Percentiles rank a stretch among this genome's conserved stretches.
These are phyloP conservation scores for Heterobasidion parviporum DNA, from an alignment of 1,284 basidiomycete genomes.

Conservation along the genomic window DNA sequence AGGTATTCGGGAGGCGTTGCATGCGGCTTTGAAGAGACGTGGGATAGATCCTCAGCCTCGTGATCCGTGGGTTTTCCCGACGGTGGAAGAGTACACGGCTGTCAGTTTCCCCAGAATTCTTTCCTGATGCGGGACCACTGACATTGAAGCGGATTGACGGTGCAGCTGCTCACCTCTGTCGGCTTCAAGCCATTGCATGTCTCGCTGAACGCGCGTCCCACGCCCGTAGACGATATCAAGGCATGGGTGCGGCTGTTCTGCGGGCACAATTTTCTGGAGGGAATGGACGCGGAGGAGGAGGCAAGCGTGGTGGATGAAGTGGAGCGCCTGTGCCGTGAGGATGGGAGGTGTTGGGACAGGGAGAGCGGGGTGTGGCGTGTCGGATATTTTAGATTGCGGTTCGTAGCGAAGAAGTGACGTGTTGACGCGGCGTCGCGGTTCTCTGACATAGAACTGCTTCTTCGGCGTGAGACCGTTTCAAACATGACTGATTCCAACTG, in stretches of 20 bases:
- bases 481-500: no score
- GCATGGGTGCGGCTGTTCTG: slow-evolving; percentile 72
- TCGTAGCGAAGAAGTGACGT: slow-evolving; percentile 24
- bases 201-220: slow-evolving; percentile 60
- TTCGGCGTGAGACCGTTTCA: no score
- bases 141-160: not conserved
- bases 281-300: slow-evolving; percentile 45
- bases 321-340: slow-evolving; percentile 45
- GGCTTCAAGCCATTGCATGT: slow-evolving; percentile 51
- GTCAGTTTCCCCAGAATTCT: not conserved
- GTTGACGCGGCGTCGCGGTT: not conserved
- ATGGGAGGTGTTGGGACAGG: slow-evolving; percentile 40
- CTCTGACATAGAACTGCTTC: no score
- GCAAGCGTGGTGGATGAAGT: slow-evolving; percentile 59
- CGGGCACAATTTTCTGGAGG: slow-evolving; percentile 45
- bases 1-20: slow-evolving; percentile 59
- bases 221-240: slow-evolving; percentile 51
- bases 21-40: slow-evolving; percentile 42
- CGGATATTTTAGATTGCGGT: slow-evolving; percentile 67
- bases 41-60: slow-evolving; percentile 49
- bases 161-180: slow-evolving; percentile 45
- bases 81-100: slow-evolving; percentile 47
- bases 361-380: slow-evolving; percentile 53
- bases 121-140: not conserved
- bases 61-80: slow-evolving; percentile 85